Percentiles rank a stretch among this genome's conserved stretches.
phyloP scores from a whole-genome alignment of 345 rosid species.

The Ceriops tagal region DNA sequence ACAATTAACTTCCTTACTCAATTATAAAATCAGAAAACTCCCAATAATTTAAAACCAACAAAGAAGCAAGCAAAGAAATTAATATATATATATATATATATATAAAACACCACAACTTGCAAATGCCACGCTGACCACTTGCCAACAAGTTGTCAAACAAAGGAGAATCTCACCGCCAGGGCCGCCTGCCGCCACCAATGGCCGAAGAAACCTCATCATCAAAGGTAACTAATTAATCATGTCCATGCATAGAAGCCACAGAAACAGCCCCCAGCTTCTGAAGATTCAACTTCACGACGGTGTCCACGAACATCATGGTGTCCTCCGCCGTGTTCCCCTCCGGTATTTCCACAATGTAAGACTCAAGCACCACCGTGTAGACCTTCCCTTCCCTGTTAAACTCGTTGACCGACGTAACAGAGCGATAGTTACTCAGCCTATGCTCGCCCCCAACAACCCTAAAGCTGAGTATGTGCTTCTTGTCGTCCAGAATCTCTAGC shows the following conservation, averaged over 20 bases:
- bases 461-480: slow-evolving; percentile 64
- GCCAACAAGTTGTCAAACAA: neutral
- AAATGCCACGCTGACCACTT: neutral
- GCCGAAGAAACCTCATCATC: neutral
- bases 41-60: too few species aligned
- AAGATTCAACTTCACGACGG: slow-evolving; percentile 83
- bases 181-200: neutral
- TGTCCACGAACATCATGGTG: slow-evolving; percentile 81
- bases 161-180: neutral
- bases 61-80: neutral
- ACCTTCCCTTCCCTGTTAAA: slow-evolving; percentile 35
- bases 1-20: neutral
- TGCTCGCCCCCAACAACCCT: slow-evolving; percentile 85
- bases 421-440: slow-evolving; percentile 61
- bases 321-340: slow-evolving; percentile 72
- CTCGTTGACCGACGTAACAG: slow-evolving; percentile 79
- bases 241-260: slow-evolving; percentile 44
- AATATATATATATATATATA: too few species aligned
- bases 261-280: slow-evolving; percentile 75
- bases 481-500: slow-evolving; percentile 70
- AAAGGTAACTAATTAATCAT: slow-evolving; percentile 24
- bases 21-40: too few species aligned
- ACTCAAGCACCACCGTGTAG: slow-evolving; percentile 71
- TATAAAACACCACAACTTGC: neutral
- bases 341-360: slow-evolving; percentile 78